Evolutionary conservation across 805 yeast genomes (phyloP), one percentile per base, ranked within the genome.

Genomic region (Monosporozyma yasuniensis): DNA sequence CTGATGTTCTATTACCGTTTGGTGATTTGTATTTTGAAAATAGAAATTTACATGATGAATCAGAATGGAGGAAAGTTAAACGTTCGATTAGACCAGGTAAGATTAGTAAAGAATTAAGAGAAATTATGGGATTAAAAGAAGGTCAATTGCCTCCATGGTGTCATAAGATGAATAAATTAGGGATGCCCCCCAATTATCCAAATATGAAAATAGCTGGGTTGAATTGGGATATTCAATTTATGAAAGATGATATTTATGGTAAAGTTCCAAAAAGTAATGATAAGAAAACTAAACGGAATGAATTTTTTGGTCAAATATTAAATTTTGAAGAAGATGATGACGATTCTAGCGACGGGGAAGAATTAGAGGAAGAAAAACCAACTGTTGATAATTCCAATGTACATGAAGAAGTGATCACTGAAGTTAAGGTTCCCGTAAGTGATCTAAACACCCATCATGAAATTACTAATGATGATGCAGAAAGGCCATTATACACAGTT

Each of bases 1-100:
- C 97, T 0, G 71, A 74, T 42, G 25, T 50, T 10, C 57, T 91
- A 46, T 73, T 78, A 21, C 73, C 71, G 1, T 83, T 73, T 66
- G 98, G 98, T 12, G 91, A 87, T 50, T 64, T 86, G 10, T 88
- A 79, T 65, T 84, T 75, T 58, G 97, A 90, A 61, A 91, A 90
- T 4, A 74, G 83, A 54, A 88, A 83, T 49, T 57, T 71, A 12
- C 78, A 74, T 46, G 81, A 76, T 23, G 66, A 66, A 21, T 66
- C 72, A 7, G 65, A 63, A 28, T 66, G 67, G 67, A 52, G 49
- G 12, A 51, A 51, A 16, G 48, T 58, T 44, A 58, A 73, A 8
- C 63, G 67, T 12, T 65, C 70, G 12, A 72, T 75, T 32, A 71
- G 72, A 53, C 96, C 96, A 0, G 96, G 96, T 0, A 68, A 66